Percentiles rank a stretch among this genome's conserved stretches.
phyloP scores from a whole-genome alignment of 1,284 basidiomycete genomes.

The Cerioporus squamosus region DNA sequence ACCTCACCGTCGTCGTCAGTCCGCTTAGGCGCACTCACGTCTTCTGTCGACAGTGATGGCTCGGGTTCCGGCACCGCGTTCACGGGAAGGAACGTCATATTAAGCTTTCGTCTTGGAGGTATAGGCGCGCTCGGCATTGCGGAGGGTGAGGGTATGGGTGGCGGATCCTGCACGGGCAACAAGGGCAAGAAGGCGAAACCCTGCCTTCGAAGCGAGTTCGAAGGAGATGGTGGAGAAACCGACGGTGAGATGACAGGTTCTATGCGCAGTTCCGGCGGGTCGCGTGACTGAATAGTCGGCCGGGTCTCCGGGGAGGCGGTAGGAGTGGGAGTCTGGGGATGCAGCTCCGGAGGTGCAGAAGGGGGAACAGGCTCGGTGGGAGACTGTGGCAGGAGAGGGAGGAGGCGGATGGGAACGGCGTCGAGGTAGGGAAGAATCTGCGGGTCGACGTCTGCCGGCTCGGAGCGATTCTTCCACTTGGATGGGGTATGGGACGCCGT shows the following conservation, averaged over 20 bases:
- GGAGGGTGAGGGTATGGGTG: slow-evolving; percentile 17
- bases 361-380: slow-evolving; percentile 5
- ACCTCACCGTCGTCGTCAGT: neutral
- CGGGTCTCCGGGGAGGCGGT: slow-evolving; percentile 21
- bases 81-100: slow-evolving; percentile 36
- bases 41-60: slow-evolving; percentile 4
- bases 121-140: slow-evolving; percentile 7
- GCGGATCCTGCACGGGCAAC: slow-evolving; percentile 29
- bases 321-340: slow-evolving; percentile 18
- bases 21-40: neutral
- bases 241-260: slow-evolving; percentile 7
- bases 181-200: slow-evolving; percentile 3
- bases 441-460: slow-evolving; percentile 28
- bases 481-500: slow-evolving; percentile 32
- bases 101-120: slow-evolving; percentile 27
- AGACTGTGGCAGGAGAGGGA: slow-evolving; percentile 32
- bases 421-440: slow-evolving; percentile 38
- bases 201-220: slow-evolving; percentile 12
- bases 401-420: slow-evolving; percentile 37
- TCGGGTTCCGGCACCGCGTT: slow-evolving; percentile 20
- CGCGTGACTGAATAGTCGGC: slow-evolving; percentile 12
- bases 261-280: slow-evolving; percentile 16
- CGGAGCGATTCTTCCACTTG: slow-evolving; percentile 35
- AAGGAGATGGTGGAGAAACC: slow-evolving; percentile 26
- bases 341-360: slow-evolving; percentile 7